These are phyloP conservation scores for Nidula microcarpa DNA, from an alignment of 768 basidiomycete species.

Conservation along the genomic window DNA sequence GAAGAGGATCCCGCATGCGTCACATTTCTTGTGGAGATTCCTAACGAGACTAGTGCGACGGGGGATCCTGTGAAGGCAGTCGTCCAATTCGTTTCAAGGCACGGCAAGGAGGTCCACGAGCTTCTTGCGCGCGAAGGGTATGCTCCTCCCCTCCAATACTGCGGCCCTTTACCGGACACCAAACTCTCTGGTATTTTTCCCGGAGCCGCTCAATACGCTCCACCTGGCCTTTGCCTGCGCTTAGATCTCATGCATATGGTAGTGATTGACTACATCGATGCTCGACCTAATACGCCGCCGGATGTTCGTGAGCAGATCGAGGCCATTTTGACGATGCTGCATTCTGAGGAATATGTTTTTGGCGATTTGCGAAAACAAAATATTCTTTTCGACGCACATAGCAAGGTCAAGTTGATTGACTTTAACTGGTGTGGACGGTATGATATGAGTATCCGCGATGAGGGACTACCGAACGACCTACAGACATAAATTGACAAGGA, in stretches of 20 bases:
- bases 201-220: background rate
- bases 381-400: conserved; percentile 17
- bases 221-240: conserved; percentile 7
- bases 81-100: conserved; percentile 33
- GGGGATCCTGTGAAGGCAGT: conserved; percentile 12
- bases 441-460: conserved; percentile 23
- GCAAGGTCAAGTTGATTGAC: conserved; percentile 10
- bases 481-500: conserved; percentile 2
- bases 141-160: conserved; percentile 27
- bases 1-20: conserved; percentile 9
- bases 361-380: conserved; percentile 33
- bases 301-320: conserved; percentile 14
- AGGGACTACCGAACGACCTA: conserved; percentile 1
- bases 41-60: background rate
- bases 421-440: conserved; percentile 26
- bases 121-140: conserved; percentile 19
- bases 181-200: background rate
- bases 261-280: conserved; percentile 32
- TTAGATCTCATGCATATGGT: conserved; percentile 23
- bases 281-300: conserved; percentile 10
- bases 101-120: conserved; percentile 25
- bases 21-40: conserved; percentile 3
- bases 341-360: conserved; percentile 26
- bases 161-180: conserved; percentile 11
- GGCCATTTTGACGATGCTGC: conserved; percentile 15